phyloP scores from a whole-genome alignment of 371 early-diverging fungal species.

The Sporodiniella umbellata region DNA sequence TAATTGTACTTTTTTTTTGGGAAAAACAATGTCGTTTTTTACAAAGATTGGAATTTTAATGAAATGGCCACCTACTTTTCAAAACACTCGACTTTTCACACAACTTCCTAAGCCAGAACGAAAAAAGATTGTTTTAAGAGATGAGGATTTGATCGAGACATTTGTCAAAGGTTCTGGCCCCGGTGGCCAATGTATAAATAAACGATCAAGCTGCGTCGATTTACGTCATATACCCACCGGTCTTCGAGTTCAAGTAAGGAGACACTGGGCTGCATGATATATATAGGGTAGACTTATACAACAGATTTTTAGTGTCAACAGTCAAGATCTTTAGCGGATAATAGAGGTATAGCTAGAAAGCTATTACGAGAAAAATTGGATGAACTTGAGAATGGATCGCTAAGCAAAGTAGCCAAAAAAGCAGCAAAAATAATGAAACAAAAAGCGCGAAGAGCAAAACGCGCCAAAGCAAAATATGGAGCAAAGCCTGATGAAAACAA shows the following conservation, averaged over 20 bases:
- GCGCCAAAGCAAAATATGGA: constrained; percentile 44
- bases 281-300: too few relatives aligned
- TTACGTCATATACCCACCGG: constrained; percentile 84
- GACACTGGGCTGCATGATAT: background rate
- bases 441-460: constrained; percentile 57
- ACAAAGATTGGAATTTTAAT: background rate
- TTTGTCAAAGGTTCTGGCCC: constrained; percentile 90
- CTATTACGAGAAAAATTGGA: constrained; percentile 68
- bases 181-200: constrained; percentile 95
- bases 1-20: background rate
- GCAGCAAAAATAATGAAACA: constrained; percentile 59
- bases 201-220: constrained; percentile 81
- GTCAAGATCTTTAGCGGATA: constrained; percentile 72
- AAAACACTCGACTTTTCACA: background rate
- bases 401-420: constrained; percentile 65
- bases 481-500: background rate
- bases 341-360: constrained; percentile 75
- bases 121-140: constrained; percentile 61
- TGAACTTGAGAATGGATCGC: constrained; percentile 59
- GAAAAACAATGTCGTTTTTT: background rate
- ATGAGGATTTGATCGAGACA: constrained; percentile 78
- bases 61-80: background rate
- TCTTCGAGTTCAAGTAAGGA: constrained; percentile 61
- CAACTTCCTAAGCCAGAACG: constrained; percentile 10
- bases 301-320: constrained; percentile 73